Conservation (phyloP, 352 stramenopile genomes). For the Phytopythium litorale region DNA sequence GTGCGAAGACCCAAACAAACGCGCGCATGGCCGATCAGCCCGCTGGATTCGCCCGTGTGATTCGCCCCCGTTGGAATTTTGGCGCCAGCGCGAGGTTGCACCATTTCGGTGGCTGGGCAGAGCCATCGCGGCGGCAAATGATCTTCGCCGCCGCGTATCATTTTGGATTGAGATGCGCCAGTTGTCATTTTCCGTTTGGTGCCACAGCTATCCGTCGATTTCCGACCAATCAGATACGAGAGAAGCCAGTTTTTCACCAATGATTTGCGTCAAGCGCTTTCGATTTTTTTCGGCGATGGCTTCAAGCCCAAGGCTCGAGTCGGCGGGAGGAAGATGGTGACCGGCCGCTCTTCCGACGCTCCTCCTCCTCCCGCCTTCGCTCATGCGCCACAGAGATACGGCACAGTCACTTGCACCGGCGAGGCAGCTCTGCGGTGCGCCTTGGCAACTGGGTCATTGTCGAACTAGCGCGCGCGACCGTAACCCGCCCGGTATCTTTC, state of each 20-base stretch:
- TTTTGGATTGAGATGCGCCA: not conserved
- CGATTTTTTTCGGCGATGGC: not conserved
- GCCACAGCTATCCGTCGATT: not conserved
- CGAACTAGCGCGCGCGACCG: not conserved
- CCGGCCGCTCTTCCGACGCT: not conserved
- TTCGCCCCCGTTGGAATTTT: constrained; percentile 2
- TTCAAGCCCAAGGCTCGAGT: not conserved
- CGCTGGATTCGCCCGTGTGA: not conserved
- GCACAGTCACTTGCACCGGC: no score
- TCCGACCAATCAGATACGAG: constrained; percentile 7
- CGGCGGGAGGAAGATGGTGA: not conserved
- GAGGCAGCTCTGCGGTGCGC: no score
- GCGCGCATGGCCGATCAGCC: not conserved
- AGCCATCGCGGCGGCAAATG: not conserved
- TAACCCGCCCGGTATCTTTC: not conserved
- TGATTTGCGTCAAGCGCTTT: not conserved
- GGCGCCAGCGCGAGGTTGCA: not conserved
- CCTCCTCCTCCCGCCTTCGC: not conserved
- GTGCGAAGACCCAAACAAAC: not conserved
- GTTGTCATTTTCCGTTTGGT: not conserved
- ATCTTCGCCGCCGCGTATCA: not conserved
- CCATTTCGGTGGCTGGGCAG: no score
- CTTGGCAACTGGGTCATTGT: not conserved
- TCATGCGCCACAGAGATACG: no score
- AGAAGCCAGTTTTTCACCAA: constrained; percentile 19